Evolutionary conservation across 2,329 filamentous ascomycete genomes (phyloP).

Genomic region (Botrytis hyacinthi): DNA sequence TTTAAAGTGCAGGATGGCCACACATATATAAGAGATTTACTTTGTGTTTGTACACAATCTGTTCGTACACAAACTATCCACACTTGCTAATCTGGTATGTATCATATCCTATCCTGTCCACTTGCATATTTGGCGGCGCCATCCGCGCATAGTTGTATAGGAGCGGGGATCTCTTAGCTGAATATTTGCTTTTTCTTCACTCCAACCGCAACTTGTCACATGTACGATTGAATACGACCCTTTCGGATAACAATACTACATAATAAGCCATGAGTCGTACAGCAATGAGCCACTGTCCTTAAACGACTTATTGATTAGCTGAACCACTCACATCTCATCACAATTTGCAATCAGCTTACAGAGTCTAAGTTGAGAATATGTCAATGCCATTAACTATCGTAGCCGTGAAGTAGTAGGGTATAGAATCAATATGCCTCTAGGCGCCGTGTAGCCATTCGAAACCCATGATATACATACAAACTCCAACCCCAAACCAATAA

Average conservation of each 20-base stretch:
- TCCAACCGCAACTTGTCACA: background rate
- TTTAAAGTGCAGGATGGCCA: background rate
- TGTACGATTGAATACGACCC: background rate
- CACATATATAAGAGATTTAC: background rate
- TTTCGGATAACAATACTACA: background rate
- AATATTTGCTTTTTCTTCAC: background rate
- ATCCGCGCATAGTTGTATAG: background rate
- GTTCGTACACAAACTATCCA: background rate
- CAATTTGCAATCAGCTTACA: background rate
- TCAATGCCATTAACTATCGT: conserved; percentile 20
- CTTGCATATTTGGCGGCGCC: background rate
- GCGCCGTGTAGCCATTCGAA: conserved; percentile 19
- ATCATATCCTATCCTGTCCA: background rate
- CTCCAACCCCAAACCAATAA: conserved; percentile 9
- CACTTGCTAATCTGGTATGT: background rate
- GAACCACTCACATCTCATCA: background rate
- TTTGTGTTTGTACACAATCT: background rate
- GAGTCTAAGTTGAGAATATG: background rate
- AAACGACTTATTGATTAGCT: background rate
- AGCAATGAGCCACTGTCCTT: background rate
- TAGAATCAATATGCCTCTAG: conserved; percentile 19
- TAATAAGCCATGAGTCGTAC: background rate
- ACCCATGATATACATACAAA: conserved; percentile 21
- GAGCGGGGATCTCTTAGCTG: background rate
- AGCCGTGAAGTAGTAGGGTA: conserved; percentile 21